Conservation (phyloP, 176 grass and related monocot species). For the Triticum monococcum region DNA sequence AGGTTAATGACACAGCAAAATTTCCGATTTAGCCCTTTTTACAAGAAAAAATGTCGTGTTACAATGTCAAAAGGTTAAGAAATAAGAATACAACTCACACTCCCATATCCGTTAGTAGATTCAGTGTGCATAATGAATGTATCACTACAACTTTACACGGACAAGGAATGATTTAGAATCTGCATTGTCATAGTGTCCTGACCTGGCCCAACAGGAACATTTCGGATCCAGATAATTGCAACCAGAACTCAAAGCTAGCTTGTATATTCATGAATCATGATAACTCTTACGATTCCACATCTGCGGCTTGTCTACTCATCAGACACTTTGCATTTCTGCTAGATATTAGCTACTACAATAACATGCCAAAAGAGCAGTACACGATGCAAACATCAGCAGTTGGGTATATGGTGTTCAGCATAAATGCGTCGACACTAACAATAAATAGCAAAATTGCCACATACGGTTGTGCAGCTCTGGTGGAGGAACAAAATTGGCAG, state of each 20-base stretch:
- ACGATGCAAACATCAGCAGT: neutral
- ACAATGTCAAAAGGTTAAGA: neutral
- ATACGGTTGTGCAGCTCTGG: neutral
- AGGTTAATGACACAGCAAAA: neutral
- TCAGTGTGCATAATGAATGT: neutral
- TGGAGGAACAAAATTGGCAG: conserved; percentile 10
- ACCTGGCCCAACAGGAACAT: conserved; percentile 13
- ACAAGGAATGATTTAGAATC: neutral
- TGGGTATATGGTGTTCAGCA: neutral
- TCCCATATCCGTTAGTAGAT: neutral
- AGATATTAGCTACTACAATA: neutral
- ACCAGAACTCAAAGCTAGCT: conserved; percentile 21
- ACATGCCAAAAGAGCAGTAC: neutral
- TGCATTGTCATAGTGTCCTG: conserved; percentile 1
- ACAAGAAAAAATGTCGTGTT: neutral
- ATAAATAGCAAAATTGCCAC: neutral
- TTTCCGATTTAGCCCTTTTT: too few relatives aligned
- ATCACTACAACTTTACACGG: neutral
- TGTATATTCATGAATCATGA: neutral
- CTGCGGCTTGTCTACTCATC: conserved; percentile 9
- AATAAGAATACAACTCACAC: neutral
- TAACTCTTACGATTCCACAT: neutral
- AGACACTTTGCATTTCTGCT: conserved; percentile 2
- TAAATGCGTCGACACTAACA: conserved; percentile 26
- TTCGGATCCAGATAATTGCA: conserved; percentile 14